Evolutionary conservation across 768 basidiomycete genomes (phyloP).

Genomic region (Royoungia palumana): DNA sequence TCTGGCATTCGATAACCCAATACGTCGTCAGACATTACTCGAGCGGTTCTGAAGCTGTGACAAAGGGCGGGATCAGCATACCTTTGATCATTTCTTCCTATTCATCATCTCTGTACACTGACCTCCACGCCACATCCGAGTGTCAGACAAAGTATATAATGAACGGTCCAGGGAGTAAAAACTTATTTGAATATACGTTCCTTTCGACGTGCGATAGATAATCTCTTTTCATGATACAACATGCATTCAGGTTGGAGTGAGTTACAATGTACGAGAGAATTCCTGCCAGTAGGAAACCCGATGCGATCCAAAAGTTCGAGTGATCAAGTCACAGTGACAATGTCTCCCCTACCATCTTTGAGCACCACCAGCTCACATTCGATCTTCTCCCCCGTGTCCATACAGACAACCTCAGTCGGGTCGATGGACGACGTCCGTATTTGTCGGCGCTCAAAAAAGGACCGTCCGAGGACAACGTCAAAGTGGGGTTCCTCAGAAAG

Average conservation of each 20-base stretch:
- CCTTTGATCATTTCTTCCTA: no score
- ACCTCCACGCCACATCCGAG: no score
- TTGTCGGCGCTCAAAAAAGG: constrained; percentile 78
- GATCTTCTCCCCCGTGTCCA: constrained; percentile 89
- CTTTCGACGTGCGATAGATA: neutral
- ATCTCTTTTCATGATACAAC: no score
- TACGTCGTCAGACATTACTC: no score
- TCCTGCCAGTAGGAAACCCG: neutral
- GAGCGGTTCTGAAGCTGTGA: no score
- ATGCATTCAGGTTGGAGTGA: no score
- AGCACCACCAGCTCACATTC: constrained; percentile 90
- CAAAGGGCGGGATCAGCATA: no score
- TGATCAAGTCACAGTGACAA: constrained; percentile 73
- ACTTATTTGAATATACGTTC: no score
- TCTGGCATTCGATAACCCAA: no score
- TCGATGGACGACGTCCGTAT: constrained; percentile 81
- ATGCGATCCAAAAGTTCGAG: neutral
- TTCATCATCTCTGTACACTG: no score
- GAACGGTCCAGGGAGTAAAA: no score
- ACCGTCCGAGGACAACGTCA: constrained; percentile 88
- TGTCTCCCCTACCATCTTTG: constrained; percentile 86
- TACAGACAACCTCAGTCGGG: constrained; percentile 84
- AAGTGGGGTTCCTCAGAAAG: constrained; percentile 95
- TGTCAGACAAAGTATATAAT: no score
- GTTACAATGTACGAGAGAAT: neutral